Base-by-base conservation (phyloP, 192 early-diverging fungal species). In the Lunasporangiospora selenospora region DNA sequence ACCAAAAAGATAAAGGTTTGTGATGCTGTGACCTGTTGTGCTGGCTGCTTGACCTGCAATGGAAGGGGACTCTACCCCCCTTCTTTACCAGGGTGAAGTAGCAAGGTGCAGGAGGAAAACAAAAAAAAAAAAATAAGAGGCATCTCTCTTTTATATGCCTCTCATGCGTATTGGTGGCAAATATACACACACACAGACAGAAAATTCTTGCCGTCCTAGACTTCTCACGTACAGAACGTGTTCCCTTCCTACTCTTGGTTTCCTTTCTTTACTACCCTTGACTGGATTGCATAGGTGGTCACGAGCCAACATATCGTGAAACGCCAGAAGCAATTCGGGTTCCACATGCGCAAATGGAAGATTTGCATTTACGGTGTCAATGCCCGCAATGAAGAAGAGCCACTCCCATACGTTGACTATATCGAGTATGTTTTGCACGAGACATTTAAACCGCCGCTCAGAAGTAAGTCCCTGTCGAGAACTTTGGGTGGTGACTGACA, bases 371-470 rank as follows among this genome's bases (percentile, higher is more conserved):
- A 75, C 43, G 79, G 79, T 2, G 52, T 79, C 24, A 66, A 81
- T 51, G 77, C 73, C 9, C 61, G 59, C 27, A 69, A 39, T 32
- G 75, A 79, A 46, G 76, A 71, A 51, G 53, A 52, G 24, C 59
- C 31, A 36, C 24, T 52, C 51, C 77, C 57, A 18, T 83, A 60
- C 38, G 62, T 83, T 29, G 79, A 81, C 33, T 57, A 73, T 46
- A 77, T 83, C 30, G 79, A 79, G 27, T 83, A 83, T 37, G 32
- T 75, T 21, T 54, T 83, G 26, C 81, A 83, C 64, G 67, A 65
- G 5, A 83, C 77, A n/a, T 83, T 83, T 79, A 50, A 50, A 32
- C 60, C 77, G 24, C 77, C 79, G 4, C 27, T 62, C 47, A 56
- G 79, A 53, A 67, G 81, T 83, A 58, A 47, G 67, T 56, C 15